Evolutionary conservation across 768 basidiomycete species (phyloP).

Genomic region (Exsudoporus frostii): DNA sequence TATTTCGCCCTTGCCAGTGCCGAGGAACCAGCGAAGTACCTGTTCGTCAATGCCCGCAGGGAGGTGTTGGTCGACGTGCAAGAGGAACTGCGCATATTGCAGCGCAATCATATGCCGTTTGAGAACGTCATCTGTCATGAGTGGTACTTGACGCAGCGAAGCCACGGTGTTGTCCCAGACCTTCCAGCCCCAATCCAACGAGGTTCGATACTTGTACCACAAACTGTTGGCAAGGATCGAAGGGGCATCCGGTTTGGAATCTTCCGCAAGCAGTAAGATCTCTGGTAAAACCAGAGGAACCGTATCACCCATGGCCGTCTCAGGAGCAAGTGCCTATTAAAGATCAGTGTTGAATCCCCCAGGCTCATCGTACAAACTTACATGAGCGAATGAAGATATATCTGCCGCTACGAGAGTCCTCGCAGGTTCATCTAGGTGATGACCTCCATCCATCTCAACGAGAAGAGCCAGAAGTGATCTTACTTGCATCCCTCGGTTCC

Average conservation of each 20-base stretch:
- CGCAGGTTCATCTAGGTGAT: constrained; percentile 50
- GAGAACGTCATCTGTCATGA: constrained; percentile 46
- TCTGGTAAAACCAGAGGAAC: constrained; percentile 51
- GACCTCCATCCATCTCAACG: constrained; percentile 60
- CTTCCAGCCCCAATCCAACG: constrained; percentile 74
- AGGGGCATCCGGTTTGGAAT: constrained; percentile 57
- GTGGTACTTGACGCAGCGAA: constrained; percentile 65
- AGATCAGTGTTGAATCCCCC: not conserved
- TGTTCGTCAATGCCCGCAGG: constrained; percentile 68
- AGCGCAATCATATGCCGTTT: constrained; percentile 53
- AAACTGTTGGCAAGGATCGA: constrained; percentile 70
- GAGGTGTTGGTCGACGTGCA: constrained; percentile 75
- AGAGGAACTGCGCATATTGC: constrained; percentile 67
- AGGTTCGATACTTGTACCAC: constrained; percentile 80
- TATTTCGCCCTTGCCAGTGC: constrained; percentile 63
- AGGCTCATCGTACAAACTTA: constrained; percentile 29
- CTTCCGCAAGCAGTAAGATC: constrained; percentile 61
- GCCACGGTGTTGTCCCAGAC: constrained; percentile 83
- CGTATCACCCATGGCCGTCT: constrained; percentile 29
- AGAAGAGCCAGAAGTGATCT: constrained; percentile 62
- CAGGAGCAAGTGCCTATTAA: constrained; percentile 41
- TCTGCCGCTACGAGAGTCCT: constrained; percentile 62
- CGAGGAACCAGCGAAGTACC: constrained; percentile 69
- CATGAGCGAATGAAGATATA: constrained; percentile 58
- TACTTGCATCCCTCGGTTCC: constrained; percentile 61